Percentiles rank a stretch among this genome's conserved stretches.
Conservation (phyloP, 2,329 filamentous ascomycete genomes). For the Cercospora sp. region DNA sequence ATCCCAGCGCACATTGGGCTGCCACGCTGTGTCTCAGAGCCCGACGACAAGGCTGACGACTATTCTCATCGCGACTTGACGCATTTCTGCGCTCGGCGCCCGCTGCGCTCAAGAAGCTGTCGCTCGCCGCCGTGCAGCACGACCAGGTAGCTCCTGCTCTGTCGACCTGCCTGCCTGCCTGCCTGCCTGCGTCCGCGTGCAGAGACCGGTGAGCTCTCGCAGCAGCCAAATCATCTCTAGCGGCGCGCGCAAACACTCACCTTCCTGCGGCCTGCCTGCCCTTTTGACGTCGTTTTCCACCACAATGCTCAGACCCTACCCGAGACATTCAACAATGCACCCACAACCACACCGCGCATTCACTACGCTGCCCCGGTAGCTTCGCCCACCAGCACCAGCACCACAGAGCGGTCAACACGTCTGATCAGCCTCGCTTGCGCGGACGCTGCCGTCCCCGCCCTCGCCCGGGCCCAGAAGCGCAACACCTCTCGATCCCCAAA, state of each 20-base stretch:
- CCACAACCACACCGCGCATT: slow-evolving; percentile 14
- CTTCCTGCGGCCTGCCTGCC: slow-evolving; percentile 17
- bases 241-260: slow-evolving; percentile 36
- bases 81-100: slow-evolving; percentile 1
- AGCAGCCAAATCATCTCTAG: slow-evolving; percentile 5
- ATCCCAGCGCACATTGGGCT: slow-evolving; percentile 12
- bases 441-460: slow-evolving; percentile 14
- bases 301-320: slow-evolving; percentile 24
- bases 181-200: slow-evolving; percentile 13
- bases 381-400: not conserved
- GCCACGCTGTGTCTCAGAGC: slow-evolving; percentile 13
- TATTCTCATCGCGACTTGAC: not conserved
- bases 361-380: not conserved
- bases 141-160: slow-evolving; percentile 9
- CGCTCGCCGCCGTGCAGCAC: slow-evolving; percentile 7
- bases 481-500: not conserved
- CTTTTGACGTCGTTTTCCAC: slow-evolving; percentile 17
- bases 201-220: slow-evolving; percentile 21
- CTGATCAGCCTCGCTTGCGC: slow-evolving; percentile 5
- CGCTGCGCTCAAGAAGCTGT: slow-evolving; percentile 18
- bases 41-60: slow-evolving; percentile 10
- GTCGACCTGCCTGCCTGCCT: slow-evolving; percentile 7
- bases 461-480: slow-evolving; percentile 13
- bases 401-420: not conserved
- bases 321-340: slow-evolving; percentile 33